phyloP scores from a whole-genome alignment of 805 yeast species.

The Pichia sporocuriosa region DNA sequence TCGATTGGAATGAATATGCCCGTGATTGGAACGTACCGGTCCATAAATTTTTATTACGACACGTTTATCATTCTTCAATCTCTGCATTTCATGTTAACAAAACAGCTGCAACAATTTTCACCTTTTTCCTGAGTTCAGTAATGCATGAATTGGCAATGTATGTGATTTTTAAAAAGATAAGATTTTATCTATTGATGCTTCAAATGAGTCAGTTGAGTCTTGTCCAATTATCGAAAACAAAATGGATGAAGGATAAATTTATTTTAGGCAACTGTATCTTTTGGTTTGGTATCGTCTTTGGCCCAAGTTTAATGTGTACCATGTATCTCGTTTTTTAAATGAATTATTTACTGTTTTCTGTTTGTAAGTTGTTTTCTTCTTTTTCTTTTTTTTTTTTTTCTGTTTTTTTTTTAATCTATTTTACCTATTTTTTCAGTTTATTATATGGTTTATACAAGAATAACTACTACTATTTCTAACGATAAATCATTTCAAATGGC shows the following conservation, averaged over 20 bases:
- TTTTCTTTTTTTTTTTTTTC: too few relatives aligned
- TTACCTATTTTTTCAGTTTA: too few relatives aligned
- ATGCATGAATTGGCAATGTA: slow-evolving; percentile 93
- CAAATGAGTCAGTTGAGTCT: slow-evolving; percentile 90
- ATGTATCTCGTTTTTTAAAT: slow-evolving; percentile 66
- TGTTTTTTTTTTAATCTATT: too few relatives aligned
- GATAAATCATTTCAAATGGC: slow-evolving; percentile 89
- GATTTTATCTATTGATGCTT: slow-evolving; percentile 72
- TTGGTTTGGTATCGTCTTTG: slow-evolving; percentile 87
- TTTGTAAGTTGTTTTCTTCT: neutral
- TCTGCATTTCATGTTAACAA: slow-evolving; percentile 65
- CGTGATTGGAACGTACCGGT: slow-evolving; percentile 95
- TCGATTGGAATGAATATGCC: slow-evolving; percentile 89
- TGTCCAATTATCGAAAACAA: slow-evolving; percentile 54
- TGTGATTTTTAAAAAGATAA: slow-evolving; percentile 67
- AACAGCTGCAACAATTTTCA: slow-evolving; percentile 62
- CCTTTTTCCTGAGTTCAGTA: slow-evolving; percentile 71
- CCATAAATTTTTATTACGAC: slow-evolving; percentile 80
- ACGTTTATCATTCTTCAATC: slow-evolving; percentile 88
- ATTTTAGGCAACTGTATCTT: slow-evolving; percentile 74
- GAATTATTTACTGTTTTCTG: neutral
- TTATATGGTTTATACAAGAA: neutral
- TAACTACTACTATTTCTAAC: slow-evolving; percentile 33
- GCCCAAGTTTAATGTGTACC: slow-evolving; percentile 84
- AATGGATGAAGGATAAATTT: slow-evolving; percentile 46